Conservation (phyloP, 768 basidiomycete species). For the Trametes sanguinea region DNA sequence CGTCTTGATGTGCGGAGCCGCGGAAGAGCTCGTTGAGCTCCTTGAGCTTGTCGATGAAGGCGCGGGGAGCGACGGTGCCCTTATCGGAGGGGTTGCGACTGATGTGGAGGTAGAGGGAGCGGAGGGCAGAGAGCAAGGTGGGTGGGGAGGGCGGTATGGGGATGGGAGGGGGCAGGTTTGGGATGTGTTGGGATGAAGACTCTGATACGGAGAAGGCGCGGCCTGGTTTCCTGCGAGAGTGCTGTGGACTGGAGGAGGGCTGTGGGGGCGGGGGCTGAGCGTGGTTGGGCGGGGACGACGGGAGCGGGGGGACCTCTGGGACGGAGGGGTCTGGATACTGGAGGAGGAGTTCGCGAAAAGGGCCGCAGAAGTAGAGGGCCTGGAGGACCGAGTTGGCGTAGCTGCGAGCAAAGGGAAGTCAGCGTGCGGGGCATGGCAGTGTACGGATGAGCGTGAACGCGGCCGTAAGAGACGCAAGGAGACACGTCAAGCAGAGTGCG, state of each 20-base stretch:
- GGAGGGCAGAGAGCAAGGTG: conserved; percentile 88
- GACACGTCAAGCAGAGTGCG: no score
- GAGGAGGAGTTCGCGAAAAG: conserved; percentile 89
- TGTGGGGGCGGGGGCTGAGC: conserved; percentile 36
- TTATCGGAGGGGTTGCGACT: conserved; percentile 75
- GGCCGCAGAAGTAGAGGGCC: conserved; percentile 92
- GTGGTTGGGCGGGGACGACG: conserved; percentile 27
- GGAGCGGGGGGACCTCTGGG: conserved; percentile 38
- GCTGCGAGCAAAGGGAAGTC: conserved; percentile 42
- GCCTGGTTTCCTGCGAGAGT: conserved; percentile 57
- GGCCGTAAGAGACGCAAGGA: background rate
- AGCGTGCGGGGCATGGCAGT: background rate
- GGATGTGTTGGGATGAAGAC: conserved; percentile 9
- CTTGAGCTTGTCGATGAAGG: conserved; percentile 92
- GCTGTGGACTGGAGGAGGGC: conserved; percentile 33
- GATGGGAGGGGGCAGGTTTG: conserved; percentile 35
- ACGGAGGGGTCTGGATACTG: conserved; percentile 59
- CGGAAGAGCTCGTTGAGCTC: conserved; percentile 91
- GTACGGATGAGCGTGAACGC: no score
- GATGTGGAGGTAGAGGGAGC: conserved; percentile 86
- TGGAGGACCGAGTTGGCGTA: conserved; percentile 99
- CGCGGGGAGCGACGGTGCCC: conserved; percentile 86
- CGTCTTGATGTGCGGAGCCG: conserved; percentile 94
- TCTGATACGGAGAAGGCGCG: conserved; percentile 48
- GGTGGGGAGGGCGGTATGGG: conserved; percentile 62